Base-by-base conservation (phyloP, 2,329 filamentous ascomycete genomes). In the Sphaerostilbella broomeana region DNA sequence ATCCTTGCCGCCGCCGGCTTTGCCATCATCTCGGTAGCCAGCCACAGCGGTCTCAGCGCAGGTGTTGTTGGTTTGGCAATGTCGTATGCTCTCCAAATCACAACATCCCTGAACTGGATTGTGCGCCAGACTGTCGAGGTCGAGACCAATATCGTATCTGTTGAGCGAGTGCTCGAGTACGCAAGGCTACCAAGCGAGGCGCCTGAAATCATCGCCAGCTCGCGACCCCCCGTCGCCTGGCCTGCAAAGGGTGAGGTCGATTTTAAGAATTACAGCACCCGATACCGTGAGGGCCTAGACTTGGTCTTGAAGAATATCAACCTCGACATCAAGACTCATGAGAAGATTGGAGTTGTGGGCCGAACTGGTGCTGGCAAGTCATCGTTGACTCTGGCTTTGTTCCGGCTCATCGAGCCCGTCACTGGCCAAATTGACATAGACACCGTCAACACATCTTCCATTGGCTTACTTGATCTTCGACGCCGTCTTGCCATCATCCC, bases 141-240 rank as follows among this genome's bases (percentile, higher is more conserved):
- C n/a, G 94, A 98, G 71, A 97, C 90, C n/a, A 98, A 98, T 64
- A 98, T 98, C 56, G 90, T 98, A 31, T 95, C 90, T 8, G 92
- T 98, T 25, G 92, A 98, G 72, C 84, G 92, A 56, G 89, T 98
- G 33, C 79, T 98, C 35, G 94, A 98, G 63, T 98, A 98, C 65
- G 86, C 90, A 42, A 75, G 77, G 35, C 74, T 98, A 47, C 89
- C 90, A 18, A 92, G 84, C 61, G 92, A 98, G 67, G 90, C 92
- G 35, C 87, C 89, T 6, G 92, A 98, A 60, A 86, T 97, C 49
- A 84, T 97, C 52, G 84, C 86, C 56, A 84, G 86, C 63, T 83
- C 85, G 58, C 75, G 90, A 34, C 90, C 92, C 27, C 81, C 87
- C 8, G 86, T 87, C 47, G 85, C 86, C 53, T 98, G 92, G 92